Conservation (phyloP, 2,329 filamentous ascomycete species). For the Ceratocystis cubensis region DNA sequence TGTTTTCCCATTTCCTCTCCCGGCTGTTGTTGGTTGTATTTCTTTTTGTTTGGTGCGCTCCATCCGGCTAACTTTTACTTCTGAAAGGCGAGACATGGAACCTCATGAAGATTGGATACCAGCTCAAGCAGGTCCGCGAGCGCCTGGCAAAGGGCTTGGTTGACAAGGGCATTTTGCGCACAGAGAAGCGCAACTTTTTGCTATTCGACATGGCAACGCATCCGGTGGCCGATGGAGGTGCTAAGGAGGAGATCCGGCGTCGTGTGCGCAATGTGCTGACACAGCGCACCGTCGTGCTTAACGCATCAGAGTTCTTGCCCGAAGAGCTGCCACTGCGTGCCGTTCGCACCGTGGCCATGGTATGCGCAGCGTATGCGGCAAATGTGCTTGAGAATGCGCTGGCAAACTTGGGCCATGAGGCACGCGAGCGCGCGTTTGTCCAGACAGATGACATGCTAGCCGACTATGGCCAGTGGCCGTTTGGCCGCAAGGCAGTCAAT, state of each 20-base stretch:
- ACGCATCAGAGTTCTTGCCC: conserved; percentile 75
- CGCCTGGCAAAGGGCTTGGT: conserved; percentile 93
- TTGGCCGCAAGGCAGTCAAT: conserved; percentile 66
- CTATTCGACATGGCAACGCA: conserved; percentile 99
- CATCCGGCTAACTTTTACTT: not conserved
- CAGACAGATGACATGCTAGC: conserved; percentile 93
- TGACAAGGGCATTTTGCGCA: conserved; percentile 95
- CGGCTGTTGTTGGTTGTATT: not conserved
- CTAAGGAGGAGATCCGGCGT: conserved; percentile 92
- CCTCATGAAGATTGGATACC: conserved; percentile 99
- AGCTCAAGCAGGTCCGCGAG: conserved; percentile 97
- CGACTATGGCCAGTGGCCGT: conserved; percentile 96
- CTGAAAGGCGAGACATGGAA: conserved; percentile 91
- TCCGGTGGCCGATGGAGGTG: conserved; percentile 87
- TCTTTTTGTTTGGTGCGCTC: too few relatives aligned
- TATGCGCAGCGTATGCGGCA: conserved; percentile 93
- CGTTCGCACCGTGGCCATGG: conserved; percentile 83
- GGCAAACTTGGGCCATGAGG: conserved; percentile 83
- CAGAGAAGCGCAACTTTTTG: conserved; percentile 98
- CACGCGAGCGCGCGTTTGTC: conserved; percentile 84
- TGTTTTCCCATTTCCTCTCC: not conserved
- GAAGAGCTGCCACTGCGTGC: conserved; percentile 92
- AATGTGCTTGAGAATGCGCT: conserved; percentile 98
- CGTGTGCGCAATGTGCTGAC: conserved; percentile 87
- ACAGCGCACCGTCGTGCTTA: conserved; percentile 84